Evolutionary conservation across 208 protist genomes (phyloP), one percentile per base, ranked within the genome.

Genomic region (Trypanosoma cruzi): DNA sequence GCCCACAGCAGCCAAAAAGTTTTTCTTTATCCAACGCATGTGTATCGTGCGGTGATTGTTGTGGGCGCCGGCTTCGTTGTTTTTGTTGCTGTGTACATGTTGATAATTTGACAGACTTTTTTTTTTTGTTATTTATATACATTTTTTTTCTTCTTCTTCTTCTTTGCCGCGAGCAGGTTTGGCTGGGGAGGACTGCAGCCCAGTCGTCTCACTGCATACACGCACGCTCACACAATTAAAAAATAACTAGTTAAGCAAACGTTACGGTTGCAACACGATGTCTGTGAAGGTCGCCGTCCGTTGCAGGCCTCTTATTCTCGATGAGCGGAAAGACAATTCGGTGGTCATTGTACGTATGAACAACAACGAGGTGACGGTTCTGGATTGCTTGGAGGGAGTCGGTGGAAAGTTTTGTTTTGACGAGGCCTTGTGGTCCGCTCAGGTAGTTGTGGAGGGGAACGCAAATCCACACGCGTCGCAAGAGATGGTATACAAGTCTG

Each of bases 201-300:
- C 2, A 8, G 1, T 13, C 49, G 1, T 8, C 14, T 52, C 14
- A 26, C 14, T 52, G 16, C 22, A 54, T n/a, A 54, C 24, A 54
- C 24, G 24, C 24, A 54, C 24, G 24, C 24, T 24, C 24, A 54
- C 49, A 54, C 24, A 54, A 8, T 26, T n/a, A 54, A 8, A 10
- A 29, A 26, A n/a, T 20, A 54, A 54, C 2, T n/a, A 11, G 24
- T 1, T 14, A 28, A 54, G 49, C 49, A 54, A 11, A 44, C 10
- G 18, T 3, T 14, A 44, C 40, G 40, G 40, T 2, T 7, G 40
- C 40, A 29, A 34, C n/a, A 71, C 42, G 16, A 92, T 94, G 84
- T 88, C 84, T 49, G 87, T 96, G 32, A 88, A 88, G 59, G 91
- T 96, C 13, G 88, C 85, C 6, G 86, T 94, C 24, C 79, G 91